These are phyloP conservation scores for Metschnikowia borealis DNA, from an alignment of 805 yeast species.

Conservation along the genomic window DNA sequence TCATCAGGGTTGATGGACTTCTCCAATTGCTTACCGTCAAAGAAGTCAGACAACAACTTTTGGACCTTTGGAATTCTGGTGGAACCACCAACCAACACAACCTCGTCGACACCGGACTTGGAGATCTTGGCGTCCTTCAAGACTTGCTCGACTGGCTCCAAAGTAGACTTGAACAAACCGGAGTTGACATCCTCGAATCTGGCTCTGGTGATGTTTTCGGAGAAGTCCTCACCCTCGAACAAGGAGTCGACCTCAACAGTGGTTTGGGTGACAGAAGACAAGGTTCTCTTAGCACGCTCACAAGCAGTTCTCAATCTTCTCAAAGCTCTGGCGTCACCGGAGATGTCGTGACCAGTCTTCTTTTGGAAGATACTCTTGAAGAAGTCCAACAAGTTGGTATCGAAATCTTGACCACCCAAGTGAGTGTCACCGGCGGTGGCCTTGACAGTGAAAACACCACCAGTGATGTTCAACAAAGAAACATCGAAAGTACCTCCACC, in stretches of 20 bases:
- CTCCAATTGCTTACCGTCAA: constrained; percentile 92
- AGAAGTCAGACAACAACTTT: constrained; percentile 83
- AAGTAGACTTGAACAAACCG: constrained; percentile 88
- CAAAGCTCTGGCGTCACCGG: constrained; percentile 46
- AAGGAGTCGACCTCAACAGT: constrained; percentile 95
- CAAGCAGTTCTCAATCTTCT: constrained; percentile 92
- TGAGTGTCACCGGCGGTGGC: constrained; percentile 68
- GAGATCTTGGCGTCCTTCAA: constrained; percentile 88
- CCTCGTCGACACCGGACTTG: constrained; percentile 86
- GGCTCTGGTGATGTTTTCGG: constrained; percentile 94
- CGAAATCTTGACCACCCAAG: constrained; percentile 52
- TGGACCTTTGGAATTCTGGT: constrained; percentile 99
- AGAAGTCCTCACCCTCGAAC: constrained; percentile 91
- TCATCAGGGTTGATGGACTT: constrained; percentile 99
- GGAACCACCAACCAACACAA: constrained; percentile 97
- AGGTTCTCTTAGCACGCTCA: constrained; percentile 96
- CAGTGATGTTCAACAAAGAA: constrained; percentile 84
- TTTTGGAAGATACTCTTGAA: constrained; percentile 45
- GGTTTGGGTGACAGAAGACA: constrained; percentile 92
- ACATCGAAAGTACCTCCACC: constrained; percentile 99
- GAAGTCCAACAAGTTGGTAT: constrained; percentile 47
- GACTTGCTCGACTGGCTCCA: constrained; percentile 95
- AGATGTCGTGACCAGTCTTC: constrained; percentile 45
- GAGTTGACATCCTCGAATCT: constrained; percentile 95
- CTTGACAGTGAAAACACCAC: constrained; percentile 95